Evolutionary conservation across 2,329 filamentous ascomycete species (phyloP), one percentile per base, ranked within the genome.

Genomic region (Sclerotinia subarctica): DNA sequence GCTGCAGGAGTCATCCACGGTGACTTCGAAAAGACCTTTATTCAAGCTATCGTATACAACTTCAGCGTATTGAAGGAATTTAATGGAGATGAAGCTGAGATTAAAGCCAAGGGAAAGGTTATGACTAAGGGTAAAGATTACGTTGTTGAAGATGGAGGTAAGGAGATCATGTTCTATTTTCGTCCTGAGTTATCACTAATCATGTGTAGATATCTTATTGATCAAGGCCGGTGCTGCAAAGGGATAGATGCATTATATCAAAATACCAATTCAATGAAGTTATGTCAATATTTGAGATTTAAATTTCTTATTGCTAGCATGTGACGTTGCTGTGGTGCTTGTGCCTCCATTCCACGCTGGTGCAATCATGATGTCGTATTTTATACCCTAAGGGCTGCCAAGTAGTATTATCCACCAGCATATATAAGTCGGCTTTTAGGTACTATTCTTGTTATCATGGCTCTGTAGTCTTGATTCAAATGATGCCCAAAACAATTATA

Each of bases 61-160:
- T 99, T 88, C 81, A 84, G 79, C 35, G 82, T 85, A 2, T 83
- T 99, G 66, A 93, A 90, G 82, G 95, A 98, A 81, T 83, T 91
- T 60, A 46, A 53, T 21, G 94, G 94, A 64, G 93, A 96, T 72
- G 95, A 99, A 83, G 84, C 88, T 32, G 87, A 91, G 73, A 91
- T 97, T 73, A 96, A 94, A 85, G 87, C 94, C 35, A 94, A 94
- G 81, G 95, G 95, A 76, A 99, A 99, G 85, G 81, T 99, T 73
- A 92, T 97, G 90, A 98, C 94, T 69, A 99, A 99, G 86, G 95
- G 95, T 78, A 98, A 98, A 84, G 94, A 98, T 64, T 98, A 99
- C 79, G 86, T 94, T 7, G 88, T 95, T 15, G 88, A 94, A 78
- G 92, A 96, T 77, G 92, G 92, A 62, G 92, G 56, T 62, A 66